A percentile compares a stretch with the other conserved stretches of the same genome.
Conservation (phyloP, 1,284 basidiomycete species). For the Cutaneotrichosporon cutaneum region DNA sequence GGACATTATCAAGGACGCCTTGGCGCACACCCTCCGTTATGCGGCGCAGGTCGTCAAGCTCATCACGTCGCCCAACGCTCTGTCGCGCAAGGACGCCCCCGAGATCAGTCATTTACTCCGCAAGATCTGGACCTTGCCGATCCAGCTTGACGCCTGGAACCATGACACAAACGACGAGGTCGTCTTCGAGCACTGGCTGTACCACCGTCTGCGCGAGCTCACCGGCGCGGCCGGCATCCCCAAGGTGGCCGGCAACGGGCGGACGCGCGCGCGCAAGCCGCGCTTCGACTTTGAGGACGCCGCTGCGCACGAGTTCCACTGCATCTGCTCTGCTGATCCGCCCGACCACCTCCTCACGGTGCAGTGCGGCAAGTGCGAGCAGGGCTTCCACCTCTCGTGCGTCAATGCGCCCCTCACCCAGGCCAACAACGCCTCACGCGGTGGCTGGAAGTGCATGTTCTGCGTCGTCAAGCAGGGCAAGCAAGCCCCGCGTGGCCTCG, state of each 20-base stretch:
- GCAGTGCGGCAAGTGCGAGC: slow-evolving; percentile 41
- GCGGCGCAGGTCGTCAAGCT: slow-evolving; percentile 26
- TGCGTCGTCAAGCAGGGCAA: slow-evolving; percentile 46
- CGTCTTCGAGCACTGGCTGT: slow-evolving; percentile 39
- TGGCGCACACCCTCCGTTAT: slow-evolving; percentile 29
- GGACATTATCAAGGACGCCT: slow-evolving; percentile 26
- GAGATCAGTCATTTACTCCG: slow-evolving; percentile 32
- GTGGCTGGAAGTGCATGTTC: slow-evolving; percentile 46
- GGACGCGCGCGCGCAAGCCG: slow-evolving; percentile 33
- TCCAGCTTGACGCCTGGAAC: slow-evolving; percentile 35
- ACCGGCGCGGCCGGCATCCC: neutral
- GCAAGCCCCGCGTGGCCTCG: slow-evolving; percentile 31
- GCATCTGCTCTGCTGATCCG: slow-evolving; percentile 38
- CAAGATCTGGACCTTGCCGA: slow-evolving; percentile 42
- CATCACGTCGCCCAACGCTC: slow-evolving; percentile 23
- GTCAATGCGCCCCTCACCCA: slow-evolving; percentile 34
- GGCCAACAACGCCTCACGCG: slow-evolving; percentile 13
- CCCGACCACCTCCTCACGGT: slow-evolving; percentile 32
- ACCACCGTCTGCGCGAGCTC: slow-evolving; percentile 28
- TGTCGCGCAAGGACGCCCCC: slow-evolving; percentile 16
- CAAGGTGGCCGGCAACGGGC: slow-evolving; percentile 4
- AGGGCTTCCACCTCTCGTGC: slow-evolving; percentile 46
- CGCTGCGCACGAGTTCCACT: slow-evolving; percentile 30
- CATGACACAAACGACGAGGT: slow-evolving; percentile 25
- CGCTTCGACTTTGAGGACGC: slow-evolving; percentile 33